Conservation (phyloP, 257 asterid genomes). For the Datura wrightii region DNA sequence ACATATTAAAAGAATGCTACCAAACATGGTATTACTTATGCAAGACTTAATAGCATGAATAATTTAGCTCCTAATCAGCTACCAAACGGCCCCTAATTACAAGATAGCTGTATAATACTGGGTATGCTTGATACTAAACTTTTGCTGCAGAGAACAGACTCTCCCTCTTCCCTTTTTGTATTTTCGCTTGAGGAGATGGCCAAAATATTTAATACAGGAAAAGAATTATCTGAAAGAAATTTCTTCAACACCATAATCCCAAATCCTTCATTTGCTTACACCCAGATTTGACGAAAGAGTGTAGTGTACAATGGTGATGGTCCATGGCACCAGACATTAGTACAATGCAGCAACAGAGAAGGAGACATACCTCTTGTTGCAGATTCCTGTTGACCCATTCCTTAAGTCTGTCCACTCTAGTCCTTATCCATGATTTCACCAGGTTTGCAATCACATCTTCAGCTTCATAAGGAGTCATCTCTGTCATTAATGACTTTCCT, state of each 20-base stretch:
- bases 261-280: neutral
- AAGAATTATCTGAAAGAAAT: slow-evolving; percentile 3
- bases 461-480: slow-evolving; percentile 93
- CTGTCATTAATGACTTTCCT: slow-evolving; percentile 91
- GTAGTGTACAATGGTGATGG: neutral
- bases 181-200: neutral
- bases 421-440: slow-evolving; percentile 81
- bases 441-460: slow-evolving; percentile 72
- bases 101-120: neutral
- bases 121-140: neutral
- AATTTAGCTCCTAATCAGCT: neutral
- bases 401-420: slow-evolving; percentile 72
- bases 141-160: neutral
- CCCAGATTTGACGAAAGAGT: neutral
- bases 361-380: slow-evolving; percentile 76
- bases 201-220: slow-evolving; percentile 1
- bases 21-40: neutral
- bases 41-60: neutral
- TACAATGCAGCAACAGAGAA: slow-evolving; percentile 5
- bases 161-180: neutral
- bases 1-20: neutral
- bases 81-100: neutral
- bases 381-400: slow-evolving; percentile 89
- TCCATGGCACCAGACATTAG: neutral
- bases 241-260: neutral